Base-by-base conservation (phyloP, 192 early-diverging fungal genomes). In the Oehlia diaphana region DNA sequence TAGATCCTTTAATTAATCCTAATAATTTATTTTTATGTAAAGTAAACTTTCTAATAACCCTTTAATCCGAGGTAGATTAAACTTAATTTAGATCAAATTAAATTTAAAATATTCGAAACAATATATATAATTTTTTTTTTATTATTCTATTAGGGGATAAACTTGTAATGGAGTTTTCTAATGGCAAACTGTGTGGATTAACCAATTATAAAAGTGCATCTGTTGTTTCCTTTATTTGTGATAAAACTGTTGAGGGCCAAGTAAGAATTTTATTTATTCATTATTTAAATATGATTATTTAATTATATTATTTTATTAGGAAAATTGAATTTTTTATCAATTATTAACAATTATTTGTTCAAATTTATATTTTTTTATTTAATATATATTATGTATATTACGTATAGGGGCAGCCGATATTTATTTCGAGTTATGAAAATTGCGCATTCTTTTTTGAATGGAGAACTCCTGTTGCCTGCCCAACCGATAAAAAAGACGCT, bases 381-480 rank as follows among this genome's bases (percentile, higher is more conserved):
- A 31, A 74, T 35, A 74, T 31, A 31, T 31, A 31, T 31, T 31
- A 31, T 31, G 31, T 2, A 16, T 50, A 9, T 2, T 23, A 49
- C 67, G 14, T 70, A n/a, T 68, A 85, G 84, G 81, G 81, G 28
- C 76, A 74, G 19, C 84, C 84, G 62, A 62, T 16, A 13, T 64
- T 85, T 53, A 14, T 85, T 37, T 42, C 79, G 3, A 76, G 47
- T 42, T 79, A 63, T 53, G 42, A 79, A 28, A 81, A 85, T 28
- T 85, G 84, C 47, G 73, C 50, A 65, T 82, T 68, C 39, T 80
- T 80, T 73, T 85, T 83, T 58, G 84, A 83, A 63, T 85, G 84
- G 84, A 82, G 78, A 53, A 85, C 84, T 19, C 82, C 84, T 42
- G 74, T 21, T 9, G 84, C 84, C 19, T 85, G 84, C 72, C 28